phyloP scores from a whole-genome alignment of 2,329 filamentous ascomycete genomes.

The Penicillium sp. region DNA sequence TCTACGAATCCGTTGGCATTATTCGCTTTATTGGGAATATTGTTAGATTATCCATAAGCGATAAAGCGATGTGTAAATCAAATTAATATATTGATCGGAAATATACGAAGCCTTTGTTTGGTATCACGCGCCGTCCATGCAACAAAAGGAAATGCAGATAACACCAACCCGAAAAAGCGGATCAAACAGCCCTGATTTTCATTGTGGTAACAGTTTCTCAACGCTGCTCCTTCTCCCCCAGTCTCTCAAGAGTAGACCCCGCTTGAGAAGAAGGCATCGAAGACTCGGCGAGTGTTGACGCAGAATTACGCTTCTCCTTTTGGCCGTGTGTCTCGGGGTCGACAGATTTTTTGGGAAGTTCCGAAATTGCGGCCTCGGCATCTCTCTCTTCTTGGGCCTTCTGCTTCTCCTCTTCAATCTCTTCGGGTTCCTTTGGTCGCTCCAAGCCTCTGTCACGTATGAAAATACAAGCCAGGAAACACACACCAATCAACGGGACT shows the following conservation, averaged over 20 bases:
- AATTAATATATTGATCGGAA: background rate
- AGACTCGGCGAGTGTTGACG: constrained; percentile 16
- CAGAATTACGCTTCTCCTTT: constrained; percentile 13
- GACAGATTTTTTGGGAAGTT: background rate
- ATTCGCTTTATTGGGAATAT: no score
- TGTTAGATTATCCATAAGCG: no score
- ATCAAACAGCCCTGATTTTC: background rate
- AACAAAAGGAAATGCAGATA: constrained; percentile 4
- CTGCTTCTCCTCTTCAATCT: constrained; percentile 31
- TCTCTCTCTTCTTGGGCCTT: constrained; percentile 26
- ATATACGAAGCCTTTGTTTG: constrained; percentile 4
- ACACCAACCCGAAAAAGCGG: background rate
- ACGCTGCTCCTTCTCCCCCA: constrained; percentile 1
- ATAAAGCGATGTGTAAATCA: background rate
- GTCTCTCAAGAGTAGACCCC: background rate
- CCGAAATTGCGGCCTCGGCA: constrained; percentile 15
- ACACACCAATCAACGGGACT: constrained; percentile 54
- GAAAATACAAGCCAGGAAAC: constrained; percentile 52
- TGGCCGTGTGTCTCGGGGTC: constrained; percentile 2
- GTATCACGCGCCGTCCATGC: constrained; percentile 15
- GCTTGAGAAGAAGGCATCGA: constrained; percentile 14
- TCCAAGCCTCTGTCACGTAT: constrained; percentile 53
- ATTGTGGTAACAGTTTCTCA: background rate
- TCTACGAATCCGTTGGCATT: no score
- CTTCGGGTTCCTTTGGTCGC: constrained; percentile 33